Conservation (phyloP, 192 early-diverging fungal genomes). For the Coemansia sp. region DNA sequence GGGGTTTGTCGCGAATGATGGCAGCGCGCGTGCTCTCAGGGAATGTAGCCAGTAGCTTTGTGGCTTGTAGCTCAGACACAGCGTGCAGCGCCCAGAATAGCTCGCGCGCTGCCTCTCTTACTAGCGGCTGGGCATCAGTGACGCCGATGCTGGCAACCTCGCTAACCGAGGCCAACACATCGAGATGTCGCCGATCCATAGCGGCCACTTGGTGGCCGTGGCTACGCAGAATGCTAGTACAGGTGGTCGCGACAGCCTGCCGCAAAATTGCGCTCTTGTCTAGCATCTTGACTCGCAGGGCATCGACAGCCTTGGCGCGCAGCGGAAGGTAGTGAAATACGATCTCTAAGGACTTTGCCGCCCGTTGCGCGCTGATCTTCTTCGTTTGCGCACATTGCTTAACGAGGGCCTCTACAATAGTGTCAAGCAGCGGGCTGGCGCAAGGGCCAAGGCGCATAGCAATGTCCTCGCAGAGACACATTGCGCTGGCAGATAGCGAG, state of each 20-base stretch:
- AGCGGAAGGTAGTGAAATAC: constrained; percentile 43
- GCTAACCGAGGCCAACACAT: constrained; percentile 16
- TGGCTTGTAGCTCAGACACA: constrained; percentile 21
- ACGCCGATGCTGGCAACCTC: constrained; percentile 22
- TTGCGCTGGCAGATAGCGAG: constrained; percentile 39
- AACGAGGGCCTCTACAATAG: constrained; percentile 36
- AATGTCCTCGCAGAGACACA: constrained; percentile 53
- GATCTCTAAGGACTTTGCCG: constrained; percentile 31
- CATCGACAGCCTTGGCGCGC: constrained; percentile 37
- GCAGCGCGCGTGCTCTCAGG: constrained; percentile 24
- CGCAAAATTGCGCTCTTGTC: constrained; percentile 51
- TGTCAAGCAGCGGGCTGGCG: constrained; percentile 29
- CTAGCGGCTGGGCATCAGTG: constrained; percentile 45
- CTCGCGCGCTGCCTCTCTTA: constrained; percentile 43
- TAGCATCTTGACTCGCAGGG: constrained; percentile 27
- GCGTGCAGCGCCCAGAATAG: constrained; percentile 49
- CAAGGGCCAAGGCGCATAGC: constrained; percentile 45
- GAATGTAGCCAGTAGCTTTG: constrained; percentile 15
- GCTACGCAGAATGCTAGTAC: constrained; percentile 26
- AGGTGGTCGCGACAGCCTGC: constrained; percentile 32
- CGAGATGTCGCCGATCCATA: constrained; percentile 29
- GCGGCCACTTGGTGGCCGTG: constrained; percentile 28
- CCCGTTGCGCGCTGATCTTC: constrained; percentile 48
- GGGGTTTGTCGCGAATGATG: constrained; percentile 31
- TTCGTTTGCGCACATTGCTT: constrained; percentile 53